Evolutionary conservation across 2,329 filamentous ascomycete species (phyloP), one percentile per base, ranked within the genome.

Genomic region (Xylaria sp.): DNA sequence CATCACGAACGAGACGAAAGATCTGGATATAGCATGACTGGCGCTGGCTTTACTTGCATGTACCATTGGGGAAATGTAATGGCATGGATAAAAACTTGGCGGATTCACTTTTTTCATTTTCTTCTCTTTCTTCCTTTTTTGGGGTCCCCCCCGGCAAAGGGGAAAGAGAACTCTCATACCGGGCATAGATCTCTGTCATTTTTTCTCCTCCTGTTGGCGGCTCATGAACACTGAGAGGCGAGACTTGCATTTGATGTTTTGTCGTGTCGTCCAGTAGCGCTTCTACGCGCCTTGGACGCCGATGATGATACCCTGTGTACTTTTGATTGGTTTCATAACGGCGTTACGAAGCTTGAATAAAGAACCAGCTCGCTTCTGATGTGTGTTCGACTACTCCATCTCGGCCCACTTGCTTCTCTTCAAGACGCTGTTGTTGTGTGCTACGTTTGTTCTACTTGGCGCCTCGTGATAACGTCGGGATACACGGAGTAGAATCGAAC

Each of bases 221-320:
- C 4, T 34, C 11, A 34, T 13, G 16, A 13, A 34, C 29, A 34
- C 29, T 34, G 16, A 34, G 29, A 13, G 29, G 29, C 29, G 9
- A 34, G 29, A 34, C 29, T 34, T 34, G 29, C 5, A 34, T 43
- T 42, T 43, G 52, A 42, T 56, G 53, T 58, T 56, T 58, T 49
- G 44, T 16, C 21, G 13, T 59, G 50, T 59, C 52, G 44, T 52
- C 56, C 50, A 52, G 51, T 48, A 52, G 51, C 45, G 43, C 38
- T 56, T 56, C 49, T 64, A 59, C 58, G 42, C 29, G 16, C 5
- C 29, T 34, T 13, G 29, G 29, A 34, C 29, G n/a, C 29, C 9
- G 29, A 13, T 34, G 29, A 34, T 34, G 63, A 65, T 65, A 65
- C 63, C 63, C 63, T 64, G 57, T 55, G 24, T 58, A 59, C 51